phyloP scores from a whole-genome alignment of 169 alveolate species.

The Theileria equi region DNA sequence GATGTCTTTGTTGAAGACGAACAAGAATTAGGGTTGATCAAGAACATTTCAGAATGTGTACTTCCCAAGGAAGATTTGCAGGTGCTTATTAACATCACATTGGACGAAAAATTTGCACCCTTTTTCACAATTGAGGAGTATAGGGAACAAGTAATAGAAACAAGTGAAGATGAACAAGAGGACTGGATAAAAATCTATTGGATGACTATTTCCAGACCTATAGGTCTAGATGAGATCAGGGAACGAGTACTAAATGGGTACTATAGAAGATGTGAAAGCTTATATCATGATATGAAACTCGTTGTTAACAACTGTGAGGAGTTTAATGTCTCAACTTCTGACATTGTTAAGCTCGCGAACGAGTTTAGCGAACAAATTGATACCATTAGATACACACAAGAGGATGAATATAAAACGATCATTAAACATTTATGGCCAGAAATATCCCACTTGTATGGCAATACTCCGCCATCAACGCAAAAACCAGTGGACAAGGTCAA shows the following conservation, averaged over 20 bases:
- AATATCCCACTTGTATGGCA: background rate
- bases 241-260: constrained; percentile 52
- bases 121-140: constrained; percentile 17
- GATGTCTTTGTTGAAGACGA: background rate
- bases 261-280: constrained; percentile 62
- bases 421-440: constrained; percentile 13
- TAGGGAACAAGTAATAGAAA: no score
- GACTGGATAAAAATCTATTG: constrained; percentile 63
- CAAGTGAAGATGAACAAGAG: constrained; percentile 35
- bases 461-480: background rate
- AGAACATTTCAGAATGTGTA: background rate
- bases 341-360: constrained; percentile 17
- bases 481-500: background rate
- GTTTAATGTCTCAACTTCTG: constrained; percentile 44
- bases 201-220: constrained; percentile 61
- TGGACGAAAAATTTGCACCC: constrained; percentile 9
- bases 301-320: constrained; percentile 59
- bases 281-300: constrained; percentile 43
- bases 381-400: background rate
- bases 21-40: constrained; percentile 3
- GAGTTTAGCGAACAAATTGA: constrained; percentile 3
- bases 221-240: constrained; percentile 47
- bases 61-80: constrained; percentile 27
- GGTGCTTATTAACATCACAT: constrained; percentile 17
- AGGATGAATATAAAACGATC: background rate